Percentiles rank a stretch among this genome's conserved stretches.
Conservation (phyloP, 2,329 filamentous ascomycete species). For the Penicillium psychrosexuale region DNA sequence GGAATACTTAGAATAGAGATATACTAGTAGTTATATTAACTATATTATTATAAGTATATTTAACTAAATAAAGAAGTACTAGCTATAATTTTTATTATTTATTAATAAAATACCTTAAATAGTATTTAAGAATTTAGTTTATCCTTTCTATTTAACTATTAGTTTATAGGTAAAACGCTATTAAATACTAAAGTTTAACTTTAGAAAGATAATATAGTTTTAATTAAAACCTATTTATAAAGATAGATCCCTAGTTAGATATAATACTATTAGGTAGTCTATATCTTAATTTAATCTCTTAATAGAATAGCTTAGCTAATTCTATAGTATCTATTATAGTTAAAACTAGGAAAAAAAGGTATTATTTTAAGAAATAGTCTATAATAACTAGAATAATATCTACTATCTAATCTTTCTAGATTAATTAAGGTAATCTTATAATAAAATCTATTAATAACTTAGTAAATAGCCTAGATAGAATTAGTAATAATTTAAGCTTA, state of each 20-base stretch:
- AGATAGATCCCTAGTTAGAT: neutral
- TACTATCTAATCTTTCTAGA: neutral
- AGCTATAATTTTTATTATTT: neutral
- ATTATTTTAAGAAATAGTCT: neutral
- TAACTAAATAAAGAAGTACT: rapidly evolving
- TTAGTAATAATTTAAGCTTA: neutral
- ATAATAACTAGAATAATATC: neutral
- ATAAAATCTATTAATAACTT: neutral
- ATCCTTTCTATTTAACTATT: neutral
- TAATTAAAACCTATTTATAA: neutral
- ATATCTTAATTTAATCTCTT: neutral
- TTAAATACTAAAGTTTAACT: neutral
- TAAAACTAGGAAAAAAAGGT: neutral
- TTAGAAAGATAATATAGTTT: neutral
- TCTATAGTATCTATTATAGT: neutral
- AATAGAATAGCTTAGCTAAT: neutral
- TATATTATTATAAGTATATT: neutral
- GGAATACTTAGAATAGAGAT: neutral
- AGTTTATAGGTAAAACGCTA: neutral
- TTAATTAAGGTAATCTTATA: neutral
- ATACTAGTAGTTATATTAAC: neutral
- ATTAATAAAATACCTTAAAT: too few relatives aligned
- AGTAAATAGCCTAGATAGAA: neutral
- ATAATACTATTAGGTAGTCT: neutral
- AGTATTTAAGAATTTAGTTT: neutral